Conservation (phyloP, 78 protist species). For the Pelomyxa schiedti region DNA sequence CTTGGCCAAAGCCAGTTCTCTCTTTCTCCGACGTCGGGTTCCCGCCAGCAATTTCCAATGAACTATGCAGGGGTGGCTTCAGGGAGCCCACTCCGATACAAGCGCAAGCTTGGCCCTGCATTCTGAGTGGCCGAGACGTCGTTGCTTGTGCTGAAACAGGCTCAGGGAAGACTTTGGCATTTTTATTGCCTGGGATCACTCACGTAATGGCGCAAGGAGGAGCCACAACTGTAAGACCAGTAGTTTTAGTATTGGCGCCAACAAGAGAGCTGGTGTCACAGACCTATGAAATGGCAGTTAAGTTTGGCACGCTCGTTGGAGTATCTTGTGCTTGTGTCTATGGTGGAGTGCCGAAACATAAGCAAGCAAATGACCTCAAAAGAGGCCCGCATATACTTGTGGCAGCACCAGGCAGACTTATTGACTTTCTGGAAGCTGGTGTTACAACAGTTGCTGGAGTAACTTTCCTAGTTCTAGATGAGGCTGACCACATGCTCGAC, state of each 20-base stretch:
- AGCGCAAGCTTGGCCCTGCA: constrained; percentile 34
- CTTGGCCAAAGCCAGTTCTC: too few relatives aligned
- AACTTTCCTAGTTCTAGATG: constrained; percentile 61
- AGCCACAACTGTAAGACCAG: constrained; percentile 70
- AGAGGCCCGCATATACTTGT: constrained; percentile 75
- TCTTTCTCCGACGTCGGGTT: too few relatives aligned
- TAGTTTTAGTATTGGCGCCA: constrained; percentile 86
- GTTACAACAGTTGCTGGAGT: constrained; percentile 26
- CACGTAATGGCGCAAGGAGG: neutral
- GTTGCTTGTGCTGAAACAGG: constrained; percentile 85
- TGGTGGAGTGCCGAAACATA: constrained; percentile 73
- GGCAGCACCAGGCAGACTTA: constrained; percentile 90
- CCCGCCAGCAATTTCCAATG: too few relatives aligned
- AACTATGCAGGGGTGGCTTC: too few relatives aligned
- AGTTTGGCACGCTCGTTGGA: constrained; percentile 6
- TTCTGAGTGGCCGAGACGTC: constrained; percentile 20
- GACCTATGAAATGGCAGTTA: constrained; percentile 56
- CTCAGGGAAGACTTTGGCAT: constrained; percentile 96
- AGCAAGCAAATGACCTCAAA: constrained; percentile 46
- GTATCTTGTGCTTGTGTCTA: constrained; percentile 44
- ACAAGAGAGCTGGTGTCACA: constrained; percentile 97
- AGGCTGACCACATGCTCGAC: constrained; percentile 86
- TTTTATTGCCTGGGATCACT: constrained; percentile 78
- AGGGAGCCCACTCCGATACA: constrained; percentile 54
- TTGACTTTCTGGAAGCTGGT: constrained; percentile 66